A percentile compares a stretch with the other conserved stretches of the same genome.
These are phyloP conservation scores for Nakazawaea holstii DNA, from an alignment of 805 yeast species.

Conservation along the genomic window DNA sequence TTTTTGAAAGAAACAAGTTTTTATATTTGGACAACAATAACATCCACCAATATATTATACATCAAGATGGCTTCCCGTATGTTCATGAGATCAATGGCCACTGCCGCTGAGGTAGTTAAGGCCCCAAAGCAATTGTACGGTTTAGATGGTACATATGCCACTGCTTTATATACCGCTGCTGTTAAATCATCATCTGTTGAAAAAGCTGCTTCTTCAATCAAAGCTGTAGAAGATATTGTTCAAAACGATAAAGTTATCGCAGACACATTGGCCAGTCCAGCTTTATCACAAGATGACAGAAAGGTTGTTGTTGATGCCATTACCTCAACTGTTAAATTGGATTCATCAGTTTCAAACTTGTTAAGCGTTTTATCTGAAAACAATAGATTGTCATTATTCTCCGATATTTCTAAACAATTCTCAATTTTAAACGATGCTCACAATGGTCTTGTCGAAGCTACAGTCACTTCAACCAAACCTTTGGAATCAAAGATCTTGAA, in stretches of 20 bases:
- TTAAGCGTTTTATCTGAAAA: slow-evolving; percentile 85
- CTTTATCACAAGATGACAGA: slow-evolving; percentile 74
- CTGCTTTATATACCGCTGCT: slow-evolving; percentile 90
- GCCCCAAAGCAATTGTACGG: slow-evolving; percentile 95
- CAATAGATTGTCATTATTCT: slow-evolving; percentile 79
- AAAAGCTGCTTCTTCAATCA: slow-evolving; percentile 58
- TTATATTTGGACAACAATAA: too few relatives aligned
- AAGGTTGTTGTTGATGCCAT: slow-evolving; percentile 60
- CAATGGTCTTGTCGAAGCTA: slow-evolving; percentile 89
- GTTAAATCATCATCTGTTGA: slow-evolving; percentile 75
- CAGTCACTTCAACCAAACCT: slow-evolving; percentile 81
- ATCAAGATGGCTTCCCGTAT: slow-evolving; percentile 54
- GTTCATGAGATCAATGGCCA: slow-evolving; percentile 67
- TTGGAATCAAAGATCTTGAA: slow-evolving; percentile 75
- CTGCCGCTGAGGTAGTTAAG: slow-evolving; percentile 56
- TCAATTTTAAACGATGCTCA: slow-evolving; percentile 77
- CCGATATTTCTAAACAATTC: slow-evolving; percentile 64
- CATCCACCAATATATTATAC: too few relatives aligned
- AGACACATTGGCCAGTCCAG: slow-evolving; percentile 71
- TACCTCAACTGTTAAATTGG: slow-evolving; percentile 42
- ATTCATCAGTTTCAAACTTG: slow-evolving; percentile 72
- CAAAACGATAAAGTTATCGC: slow-evolving; percentile 58
- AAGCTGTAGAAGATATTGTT: slow-evolving; percentile 48
- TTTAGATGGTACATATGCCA: slow-evolving; percentile 94
- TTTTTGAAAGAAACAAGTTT: too few relatives aligned